These are phyloP conservation scores for Pseudogymnoascus sp. DNA, from an alignment of 2,329 filamentous ascomycete genomes.

Conservation along the genomic window DNA sequence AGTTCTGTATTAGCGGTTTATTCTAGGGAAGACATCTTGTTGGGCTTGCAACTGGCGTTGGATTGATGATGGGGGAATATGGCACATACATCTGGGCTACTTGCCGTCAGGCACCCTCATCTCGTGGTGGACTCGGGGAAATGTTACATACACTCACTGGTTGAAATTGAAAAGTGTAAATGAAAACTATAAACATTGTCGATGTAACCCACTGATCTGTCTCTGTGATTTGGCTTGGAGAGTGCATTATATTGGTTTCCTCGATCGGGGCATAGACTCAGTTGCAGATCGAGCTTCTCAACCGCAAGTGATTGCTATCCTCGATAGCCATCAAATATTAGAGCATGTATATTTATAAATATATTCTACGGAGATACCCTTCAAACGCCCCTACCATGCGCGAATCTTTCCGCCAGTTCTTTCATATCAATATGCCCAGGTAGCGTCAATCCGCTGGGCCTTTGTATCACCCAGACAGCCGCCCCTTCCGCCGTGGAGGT, in stretches of 20 bases:
- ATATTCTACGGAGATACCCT: neutral
- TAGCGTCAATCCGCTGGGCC: slow-evolving; percentile 21
- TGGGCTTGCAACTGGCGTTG: slow-evolving; percentile 2
- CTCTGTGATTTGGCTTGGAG: neutral
- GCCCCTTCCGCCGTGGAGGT: neutral
- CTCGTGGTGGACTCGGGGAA: slow-evolving; percentile 3
- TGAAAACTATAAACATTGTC: neutral
- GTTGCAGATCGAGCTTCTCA: neutral
- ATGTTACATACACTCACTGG: slow-evolving; percentile 7
- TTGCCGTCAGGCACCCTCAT: neutral
- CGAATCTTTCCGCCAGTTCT: slow-evolving; percentile 26
- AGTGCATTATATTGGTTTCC: neutral
- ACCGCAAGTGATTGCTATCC: neutral
- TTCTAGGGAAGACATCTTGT: slow-evolving; percentile 7
- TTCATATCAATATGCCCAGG: slow-evolving; percentile 23
- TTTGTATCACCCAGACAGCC: neutral
- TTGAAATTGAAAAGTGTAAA: slow-evolving; percentile 8
- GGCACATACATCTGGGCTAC: slow-evolving; percentile 4
- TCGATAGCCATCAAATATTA: neutral
- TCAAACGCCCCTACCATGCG: slow-evolving; percentile 23
- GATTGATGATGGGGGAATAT: slow-evolving; percentile 4
- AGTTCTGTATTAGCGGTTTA: slow-evolving; percentile 7
- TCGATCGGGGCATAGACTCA: neutral
- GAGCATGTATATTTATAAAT: neutral
- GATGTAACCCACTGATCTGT: neutral